These are phyloP conservation scores for Aspergillus nomiae DNA, from an alignment of 2,329 filamentous ascomycete genomes.

Conservation along the genomic window DNA sequence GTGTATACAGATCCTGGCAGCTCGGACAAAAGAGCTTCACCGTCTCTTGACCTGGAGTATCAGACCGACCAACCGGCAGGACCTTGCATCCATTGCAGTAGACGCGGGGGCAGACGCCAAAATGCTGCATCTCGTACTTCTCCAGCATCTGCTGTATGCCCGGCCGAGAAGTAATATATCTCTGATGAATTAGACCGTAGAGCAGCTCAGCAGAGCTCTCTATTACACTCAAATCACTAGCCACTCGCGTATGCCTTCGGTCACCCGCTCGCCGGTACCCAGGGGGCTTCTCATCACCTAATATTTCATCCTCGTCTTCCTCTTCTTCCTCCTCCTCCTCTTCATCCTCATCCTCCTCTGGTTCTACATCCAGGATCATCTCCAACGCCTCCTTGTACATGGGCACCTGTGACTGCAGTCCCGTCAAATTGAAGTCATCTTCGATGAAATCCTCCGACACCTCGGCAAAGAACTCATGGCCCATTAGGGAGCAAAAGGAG, in stretches of 20 bases:
- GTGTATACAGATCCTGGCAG: slow-evolving; percentile 95
- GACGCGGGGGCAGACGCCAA: slow-evolving; percentile 91
- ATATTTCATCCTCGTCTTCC: slow-evolving; percentile 68
- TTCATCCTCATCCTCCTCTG: slow-evolving; percentile 76
- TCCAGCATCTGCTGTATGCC: slow-evolving; percentile 99
- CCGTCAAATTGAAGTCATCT: slow-evolving; percentile 98
- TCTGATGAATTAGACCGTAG: slow-evolving; percentile 96
- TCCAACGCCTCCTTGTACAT: slow-evolving; percentile 99
- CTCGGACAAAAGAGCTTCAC: slow-evolving; percentile 98
- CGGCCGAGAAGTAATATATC: slow-evolving; percentile 93
- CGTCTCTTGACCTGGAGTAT: slow-evolving; percentile 94
- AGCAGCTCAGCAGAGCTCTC: slow-evolving; percentile 98
- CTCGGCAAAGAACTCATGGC: slow-evolving; percentile 98
- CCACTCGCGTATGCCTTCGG: slow-evolving; percentile 80
- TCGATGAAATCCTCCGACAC: slow-evolving; percentile 99
- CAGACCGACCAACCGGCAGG: slow-evolving; percentile 87
- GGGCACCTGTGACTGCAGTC: slow-evolving; percentile 88
- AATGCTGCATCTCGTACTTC: slow-evolving; percentile 96
- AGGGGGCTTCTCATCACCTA: slow-evolving; percentile 55
- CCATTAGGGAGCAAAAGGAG: slow-evolving; percentile 91
- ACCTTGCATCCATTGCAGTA: slow-evolving; percentile 89
- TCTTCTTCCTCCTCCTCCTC: slow-evolving; percentile 69
- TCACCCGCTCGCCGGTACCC: slow-evolving; percentile 59
- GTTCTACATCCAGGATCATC: slow-evolving; percentile 98
- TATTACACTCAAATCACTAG: slow-evolving; percentile 90